Evolutionary conservation across 225 moss, liverwort and hornwort species (phyloP).

Genomic region (Pleurozium schreberi): DNA sequence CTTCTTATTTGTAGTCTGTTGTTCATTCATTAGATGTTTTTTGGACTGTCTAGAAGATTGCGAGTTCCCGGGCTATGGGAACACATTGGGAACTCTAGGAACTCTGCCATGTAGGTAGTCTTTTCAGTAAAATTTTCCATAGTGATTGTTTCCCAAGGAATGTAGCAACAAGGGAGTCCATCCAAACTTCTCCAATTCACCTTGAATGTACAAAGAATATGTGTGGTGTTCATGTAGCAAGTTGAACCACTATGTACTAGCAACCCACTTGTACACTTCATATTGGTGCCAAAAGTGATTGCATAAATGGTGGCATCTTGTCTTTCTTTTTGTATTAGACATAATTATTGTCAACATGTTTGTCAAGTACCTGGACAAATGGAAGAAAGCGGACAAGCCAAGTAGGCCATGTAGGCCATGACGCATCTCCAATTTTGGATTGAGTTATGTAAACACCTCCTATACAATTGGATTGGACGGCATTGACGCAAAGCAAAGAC

Average conservation of each 20-base stretch:
- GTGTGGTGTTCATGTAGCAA: neutral
- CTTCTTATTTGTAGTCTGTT: too few species aligned
- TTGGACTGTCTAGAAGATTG: too few species aligned
- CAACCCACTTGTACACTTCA: neutral
- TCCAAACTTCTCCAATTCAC: neutral
- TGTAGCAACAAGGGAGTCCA: neutral
- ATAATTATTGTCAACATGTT: neutral
- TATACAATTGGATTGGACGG: neutral
- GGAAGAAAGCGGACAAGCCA: neutral
- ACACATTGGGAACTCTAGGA: too few species aligned
- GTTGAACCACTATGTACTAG: too few species aligned
- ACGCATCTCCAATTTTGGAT: neutral
- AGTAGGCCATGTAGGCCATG: neutral
- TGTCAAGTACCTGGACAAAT: neutral
- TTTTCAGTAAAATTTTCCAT: too few species aligned
- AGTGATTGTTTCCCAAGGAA: too few species aligned
- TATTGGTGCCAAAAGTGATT: neutral
- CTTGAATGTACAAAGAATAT: neutral
- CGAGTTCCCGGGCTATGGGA: too few species aligned
- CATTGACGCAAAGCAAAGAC: neutral
- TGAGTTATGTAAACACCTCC: neutral
- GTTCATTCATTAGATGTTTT: too few species aligned
- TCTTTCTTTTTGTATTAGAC: neutral
- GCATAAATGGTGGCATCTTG: neutral
- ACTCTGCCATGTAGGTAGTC: too few species aligned